A percentile compares a stretch with the other conserved stretches of the same genome.
These are phyloP conservation scores for Pyrus bretschneideri DNA, from an alignment of 306 rosid genomes.

Conservation along the genomic window DNA sequence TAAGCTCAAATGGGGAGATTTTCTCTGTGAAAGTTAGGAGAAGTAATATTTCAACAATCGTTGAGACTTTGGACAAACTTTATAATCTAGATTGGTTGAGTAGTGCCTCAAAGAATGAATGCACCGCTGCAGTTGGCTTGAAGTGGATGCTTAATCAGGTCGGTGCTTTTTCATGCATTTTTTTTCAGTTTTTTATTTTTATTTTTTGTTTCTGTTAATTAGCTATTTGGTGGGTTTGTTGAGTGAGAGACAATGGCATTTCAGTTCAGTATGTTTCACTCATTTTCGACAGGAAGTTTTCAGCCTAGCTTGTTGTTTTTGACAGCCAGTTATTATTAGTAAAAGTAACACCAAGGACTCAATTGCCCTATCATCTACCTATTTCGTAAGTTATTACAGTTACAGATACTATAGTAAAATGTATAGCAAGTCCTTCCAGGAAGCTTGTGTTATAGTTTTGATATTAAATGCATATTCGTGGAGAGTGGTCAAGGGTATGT, in stretches of 20 bases:
- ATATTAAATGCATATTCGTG: not conserved
- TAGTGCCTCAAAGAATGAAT: constrained; percentile 94
- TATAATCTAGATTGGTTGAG: constrained; percentile 86
- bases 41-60: constrained; percentile 71
- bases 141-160: constrained; percentile 99
- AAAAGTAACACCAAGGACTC: not conserved
- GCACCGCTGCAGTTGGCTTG: constrained; percentile 95
- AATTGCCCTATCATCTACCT: not conserved
- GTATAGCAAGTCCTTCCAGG: not conserved
- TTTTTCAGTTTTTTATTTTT: not conserved
- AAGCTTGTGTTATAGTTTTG: not conserved
- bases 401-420: not conserved
- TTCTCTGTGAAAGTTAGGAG: constrained; percentile 88
- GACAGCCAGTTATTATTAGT: not conserved
- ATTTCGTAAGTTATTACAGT: not conserved
- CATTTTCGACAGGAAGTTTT: not conserved
- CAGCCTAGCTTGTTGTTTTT: not conserved
- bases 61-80: constrained; percentile 73
- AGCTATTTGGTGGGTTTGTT: not conserved
- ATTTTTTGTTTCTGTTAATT: not conserved
- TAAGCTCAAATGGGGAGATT: constrained; percentile 95
- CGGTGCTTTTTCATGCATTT: not conserved
- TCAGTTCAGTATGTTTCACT: not conserved
- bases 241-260: not conserved
- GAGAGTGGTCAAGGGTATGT: not conserved